Base-by-base conservation (phyloP, 2,329 filamentous ascomycete genomes). In the Gnomoniopsis smithogilvyi region DNA sequence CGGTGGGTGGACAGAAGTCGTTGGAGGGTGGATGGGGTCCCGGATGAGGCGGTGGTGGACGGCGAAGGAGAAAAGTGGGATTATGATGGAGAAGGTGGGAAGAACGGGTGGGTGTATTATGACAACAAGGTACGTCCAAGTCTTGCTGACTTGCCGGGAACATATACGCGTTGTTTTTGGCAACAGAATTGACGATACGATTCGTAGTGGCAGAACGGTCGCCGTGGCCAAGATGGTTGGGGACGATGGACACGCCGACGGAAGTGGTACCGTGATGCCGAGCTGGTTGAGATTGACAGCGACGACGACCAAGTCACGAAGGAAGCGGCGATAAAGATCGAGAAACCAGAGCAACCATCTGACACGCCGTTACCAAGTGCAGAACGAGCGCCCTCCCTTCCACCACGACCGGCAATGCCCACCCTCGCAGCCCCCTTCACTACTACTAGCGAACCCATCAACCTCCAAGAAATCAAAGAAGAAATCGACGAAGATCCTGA, bases 211-310 rank as follows among this genome's bases (percentile, higher is more conserved):
- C 88, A 92, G 71, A 89, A 91, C 66, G 93, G 93, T 19, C 88
- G 90, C 17, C 84, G 92, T 61, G 91, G 91, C 3, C 82, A 85
- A 70, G 95, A 99, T 67, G 91, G 93, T 55, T 99, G 95, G 95
- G 91, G 91, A 45, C 87, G 92, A 58, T 99, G 96, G 81, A 99
- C 95, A 0, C 85, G 95, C 15, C 86, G 95, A 22, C 80, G 95
- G 63, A 97, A 98, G 75, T 99, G 95, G 95, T 95, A 92, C 69
- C 90, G 95, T 43, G 95, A 98, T 70, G 95, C 95, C 11, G 95
- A 99, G 75, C 83, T 99, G 3, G 91, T 97, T 36, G 95, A 99
- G 69, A 76, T 88, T 11, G 74, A 77, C 21, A 70, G 70, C 6
- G 68, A 63, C 3, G 67, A 69, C 0, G 59, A 66, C 3, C 67